Percentiles rank a stretch among this genome's conserved stretches.
Conservation (phyloP, 495 filamentous ascomycete genomes). For the Lindgomyces ingoldianus region DNA sequence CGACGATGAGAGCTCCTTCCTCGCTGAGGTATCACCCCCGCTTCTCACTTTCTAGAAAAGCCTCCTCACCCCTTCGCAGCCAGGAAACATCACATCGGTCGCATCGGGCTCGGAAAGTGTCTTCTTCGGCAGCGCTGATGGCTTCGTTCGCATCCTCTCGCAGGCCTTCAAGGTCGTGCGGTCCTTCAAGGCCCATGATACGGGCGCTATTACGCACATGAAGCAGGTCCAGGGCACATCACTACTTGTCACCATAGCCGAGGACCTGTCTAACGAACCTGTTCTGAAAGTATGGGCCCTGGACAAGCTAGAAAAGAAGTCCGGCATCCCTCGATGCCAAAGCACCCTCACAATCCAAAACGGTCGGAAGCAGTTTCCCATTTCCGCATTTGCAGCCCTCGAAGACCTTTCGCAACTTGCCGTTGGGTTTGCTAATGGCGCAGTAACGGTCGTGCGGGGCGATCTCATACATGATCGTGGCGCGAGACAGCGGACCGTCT, state of each 20-base stretch:
- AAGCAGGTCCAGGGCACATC: slow-evolving; percentile 88
- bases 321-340: slow-evolving; percentile 79
- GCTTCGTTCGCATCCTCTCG: slow-evolving; percentile 81
- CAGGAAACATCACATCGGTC: slow-evolving; percentile 63
- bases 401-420: slow-evolving; percentile 88
- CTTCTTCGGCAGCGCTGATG: slow-evolving; percentile 83
- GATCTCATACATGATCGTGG: slow-evolving; percentile 95
- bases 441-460: slow-evolving; percentile 88
- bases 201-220: slow-evolving; percentile 84
- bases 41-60: slow-evolving; percentile 47
- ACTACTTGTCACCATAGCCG: slow-evolving; percentile 82
- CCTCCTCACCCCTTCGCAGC: slow-evolving; percentile 48
- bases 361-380: slow-evolving; percentile 88
- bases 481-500: slow-evolving; percentile 92
- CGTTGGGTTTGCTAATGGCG: slow-evolving; percentile 92
- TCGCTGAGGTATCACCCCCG: slow-evolving; percentile 60
- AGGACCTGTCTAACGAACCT: slow-evolving; percentile 83
- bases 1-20: slow-evolving; percentile 65
- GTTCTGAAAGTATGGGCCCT: slow-evolving; percentile 94
- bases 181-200: slow-evolving; percentile 82
- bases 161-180: slow-evolving; percentile 82
- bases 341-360: slow-evolving; percentile 85
- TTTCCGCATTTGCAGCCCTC: slow-evolving; percentile 84
- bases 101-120: slow-evolving; percentile 88
- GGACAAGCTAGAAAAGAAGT: slow-evolving; percentile 93